These are phyloP conservation scores for Rickenella mellea DNA, from an alignment of 768 basidiomycete genomes.

Conservation along the genomic window DNA sequence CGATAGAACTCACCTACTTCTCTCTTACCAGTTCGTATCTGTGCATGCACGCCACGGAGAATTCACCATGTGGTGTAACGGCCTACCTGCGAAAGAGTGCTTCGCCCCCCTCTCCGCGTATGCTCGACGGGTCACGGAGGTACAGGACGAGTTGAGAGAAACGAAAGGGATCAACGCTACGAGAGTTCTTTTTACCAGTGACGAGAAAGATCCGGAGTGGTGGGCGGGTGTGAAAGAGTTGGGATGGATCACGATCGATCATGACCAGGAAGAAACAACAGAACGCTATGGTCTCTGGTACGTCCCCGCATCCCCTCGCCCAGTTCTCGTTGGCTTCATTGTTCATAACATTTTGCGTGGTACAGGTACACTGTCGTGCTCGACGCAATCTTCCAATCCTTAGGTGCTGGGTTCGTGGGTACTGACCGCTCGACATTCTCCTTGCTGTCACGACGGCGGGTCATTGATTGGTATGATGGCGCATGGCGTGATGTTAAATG, in stretches of 20 bases:
- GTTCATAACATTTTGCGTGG: too few species aligned
- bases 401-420: slow-evolving; percentile 60
- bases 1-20: too few species aligned
- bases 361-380: slow-evolving; percentile 64
- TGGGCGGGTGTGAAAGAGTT: slow-evolving; percentile 37
- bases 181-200: slow-evolving; percentile 56
- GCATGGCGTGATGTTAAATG: slow-evolving; percentile 43
- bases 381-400: slow-evolving; percentile 64
- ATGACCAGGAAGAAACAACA: slow-evolving; percentile 29
- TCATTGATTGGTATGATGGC: slow-evolving; percentile 57
- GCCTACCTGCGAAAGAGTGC: slow-evolving; percentile 21
- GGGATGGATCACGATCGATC: slow-evolving; percentile 48
- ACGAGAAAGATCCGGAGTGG: slow-evolving; percentile 46
- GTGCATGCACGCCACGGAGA: slow-evolving; percentile 22
- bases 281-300: slow-evolving; percentile 42
- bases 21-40: slow-evolving; percentile 13
- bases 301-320: too few species aligned
- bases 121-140: slow-evolving; percentile 45
- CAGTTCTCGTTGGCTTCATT: too few species aligned
- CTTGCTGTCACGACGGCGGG: slow-evolving; percentile 52
- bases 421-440: slow-evolving; percentile 69
- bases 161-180: slow-evolving; percentile 36
- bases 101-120: slow-evolving; percentile 36
- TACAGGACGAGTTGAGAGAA: slow-evolving; percentile 36
- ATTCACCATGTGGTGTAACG: slow-evolving; percentile 23